These are phyloP conservation scores for Clavaria fumosa DNA, from an alignment of 768 basidiomycete genomes.

Conservation along the genomic window DNA sequence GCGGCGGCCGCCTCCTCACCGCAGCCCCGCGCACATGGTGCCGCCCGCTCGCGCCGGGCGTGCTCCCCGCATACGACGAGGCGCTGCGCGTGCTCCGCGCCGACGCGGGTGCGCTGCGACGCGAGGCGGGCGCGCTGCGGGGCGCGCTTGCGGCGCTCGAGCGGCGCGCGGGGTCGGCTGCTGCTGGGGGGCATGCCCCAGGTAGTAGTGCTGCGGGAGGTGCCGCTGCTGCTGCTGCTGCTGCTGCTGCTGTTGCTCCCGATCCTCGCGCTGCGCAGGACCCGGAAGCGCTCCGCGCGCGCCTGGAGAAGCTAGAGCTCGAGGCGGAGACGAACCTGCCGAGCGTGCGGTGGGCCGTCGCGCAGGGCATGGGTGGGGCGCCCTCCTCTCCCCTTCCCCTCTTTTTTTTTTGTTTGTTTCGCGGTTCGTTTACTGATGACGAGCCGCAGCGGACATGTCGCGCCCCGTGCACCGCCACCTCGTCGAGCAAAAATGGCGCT, in stretches of 20 bases:
- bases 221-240: too few species aligned
- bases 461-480: slow-evolving; percentile 63
- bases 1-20: too few species aligned
- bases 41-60: slow-evolving; percentile 41
- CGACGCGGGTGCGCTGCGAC: slow-evolving; percentile 37
- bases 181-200: too few species aligned
- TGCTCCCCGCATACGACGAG: slow-evolving; percentile 71
- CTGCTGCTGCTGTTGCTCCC: too few species aligned
- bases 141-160: slow-evolving; percentile 15
- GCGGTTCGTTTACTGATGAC: slow-evolving; percentile 2
- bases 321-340: slow-evolving; percentile 81
- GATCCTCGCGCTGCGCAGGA: too few species aligned
- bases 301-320: slow-evolving; percentile 48
- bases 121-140: slow-evolving; percentile 15
- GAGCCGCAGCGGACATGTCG: slow-evolving; percentile 64
- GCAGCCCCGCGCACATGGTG: slow-evolving; percentile 47
- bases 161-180: slow-evolving; percentile 18
- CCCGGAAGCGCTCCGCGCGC: slow-evolving; percentile 31
- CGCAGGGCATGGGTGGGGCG: slow-evolving; percentile 67
- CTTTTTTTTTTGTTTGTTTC: neutral
- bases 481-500: slow-evolving; percentile 72
- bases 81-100: slow-evolving; percentile 54
- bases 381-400: too few species aligned
- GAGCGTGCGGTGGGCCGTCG: slow-evolving; percentile 60
- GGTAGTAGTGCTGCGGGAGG: too few species aligned